Percentiles rank a stretch among this genome's conserved stretches.
These are phyloP conservation scores for Remersonia thermophila DNA, from an alignment of 2,329 filamentous ascomycete genomes.

Conservation along the genomic window DNA sequence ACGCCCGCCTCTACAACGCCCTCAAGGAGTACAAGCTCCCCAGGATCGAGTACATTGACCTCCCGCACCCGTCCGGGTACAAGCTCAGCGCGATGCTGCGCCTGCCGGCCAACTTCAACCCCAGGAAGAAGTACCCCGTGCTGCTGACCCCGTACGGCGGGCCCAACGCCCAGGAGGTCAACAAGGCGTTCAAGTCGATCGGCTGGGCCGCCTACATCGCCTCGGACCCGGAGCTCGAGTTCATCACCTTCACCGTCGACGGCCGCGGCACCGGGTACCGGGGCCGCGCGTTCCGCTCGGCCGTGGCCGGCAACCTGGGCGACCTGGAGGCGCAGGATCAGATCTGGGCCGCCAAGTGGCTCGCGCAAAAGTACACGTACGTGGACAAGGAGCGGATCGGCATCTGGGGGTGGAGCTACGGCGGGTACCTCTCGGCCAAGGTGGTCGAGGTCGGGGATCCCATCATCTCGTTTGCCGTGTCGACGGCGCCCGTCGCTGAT, in stretches of 20 bases:
- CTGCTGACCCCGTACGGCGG: slow-evolving; percentile 59
- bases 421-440: slow-evolving; percentile 54
- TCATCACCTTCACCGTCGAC: slow-evolving; percentile 55
- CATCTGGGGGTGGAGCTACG: slow-evolving; percentile 59
- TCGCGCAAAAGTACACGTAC: slow-evolving; percentile 37
- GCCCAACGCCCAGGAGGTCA: slow-evolving; percentile 49
- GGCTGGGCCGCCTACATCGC: slow-evolving; percentile 52
- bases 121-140: slow-evolving; percentile 50
- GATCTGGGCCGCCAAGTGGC: slow-evolving; percentile 50
- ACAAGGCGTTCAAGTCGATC: slow-evolving; percentile 41
- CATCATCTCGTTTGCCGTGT: slow-evolving; percentile 49
- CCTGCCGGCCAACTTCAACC: slow-evolving; percentile 52
- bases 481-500: slow-evolving; percentile 54
- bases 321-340: slow-evolving; percentile 53
- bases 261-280: slow-evolving; percentile 55
- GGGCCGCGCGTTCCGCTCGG: slow-evolving; percentile 48
- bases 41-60: slow-evolving; percentile 51
- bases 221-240: slow-evolving; percentile 55
- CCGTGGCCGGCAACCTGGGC: slow-evolving; percentile 47
- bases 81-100: slow-evolving; percentile 52
- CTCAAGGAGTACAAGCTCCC: slow-evolving; percentile 50
- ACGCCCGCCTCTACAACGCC: slow-evolving; percentile 41
- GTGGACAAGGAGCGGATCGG: slow-evolving; percentile 48
- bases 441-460: slow-evolving; percentile 50
- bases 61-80: slow-evolving; percentile 49